phyloP scores from a whole-genome alignment of 495 filamentous ascomycete genomes.

The Penicillium silybi region DNA sequence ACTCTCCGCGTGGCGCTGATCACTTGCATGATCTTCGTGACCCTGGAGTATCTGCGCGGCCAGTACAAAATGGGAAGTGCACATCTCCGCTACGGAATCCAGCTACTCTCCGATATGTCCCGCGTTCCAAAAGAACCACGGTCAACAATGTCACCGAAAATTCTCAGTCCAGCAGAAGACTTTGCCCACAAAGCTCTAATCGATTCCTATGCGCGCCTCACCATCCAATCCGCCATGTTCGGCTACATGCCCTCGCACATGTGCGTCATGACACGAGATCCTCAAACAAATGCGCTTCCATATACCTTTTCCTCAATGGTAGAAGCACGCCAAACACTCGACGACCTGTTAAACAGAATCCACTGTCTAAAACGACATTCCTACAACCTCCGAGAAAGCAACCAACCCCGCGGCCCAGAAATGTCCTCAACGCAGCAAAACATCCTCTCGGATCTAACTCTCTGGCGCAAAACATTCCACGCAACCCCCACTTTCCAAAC shows the following conservation, averaged over 20 bases:
- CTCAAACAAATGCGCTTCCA: constrained; percentile 6
- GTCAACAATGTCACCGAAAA: constrained; percentile 6
- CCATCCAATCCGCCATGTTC: constrained; percentile 18
- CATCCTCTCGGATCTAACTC: constrained; percentile 7
- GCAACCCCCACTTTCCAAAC: constrained; percentile 1
- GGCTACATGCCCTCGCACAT: constrained; percentile 17
- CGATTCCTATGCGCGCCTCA: constrained; percentile 15
- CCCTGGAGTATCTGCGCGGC: constrained; percentile 48
- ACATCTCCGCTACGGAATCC: constrained; percentile 46
- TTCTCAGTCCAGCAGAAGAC: constrained; percentile 13
- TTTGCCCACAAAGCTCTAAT: constrained; percentile 20
- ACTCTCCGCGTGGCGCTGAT: constrained; percentile 38
- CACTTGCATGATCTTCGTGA: constrained; percentile 50
- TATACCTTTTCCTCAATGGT: constrained; percentile 7
- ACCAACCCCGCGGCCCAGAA: neutral
- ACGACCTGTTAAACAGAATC: constrained; percentile 15
- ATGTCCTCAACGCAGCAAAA: constrained; percentile 1
- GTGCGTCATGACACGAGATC: constrained; percentile 12
- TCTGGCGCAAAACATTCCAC: constrained; percentile 15
- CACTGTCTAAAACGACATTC: constrained; percentile 14
- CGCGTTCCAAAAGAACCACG: neutral
- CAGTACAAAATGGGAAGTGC: constrained; percentile 35
- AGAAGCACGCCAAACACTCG: constrained; percentile 14
- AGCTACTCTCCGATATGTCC: constrained; percentile 10
- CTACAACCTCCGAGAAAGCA: neutral